phyloP scores from a whole-genome alignment of 2,329 filamentous ascomycete species.

The Alternaria arbusti region DNA sequence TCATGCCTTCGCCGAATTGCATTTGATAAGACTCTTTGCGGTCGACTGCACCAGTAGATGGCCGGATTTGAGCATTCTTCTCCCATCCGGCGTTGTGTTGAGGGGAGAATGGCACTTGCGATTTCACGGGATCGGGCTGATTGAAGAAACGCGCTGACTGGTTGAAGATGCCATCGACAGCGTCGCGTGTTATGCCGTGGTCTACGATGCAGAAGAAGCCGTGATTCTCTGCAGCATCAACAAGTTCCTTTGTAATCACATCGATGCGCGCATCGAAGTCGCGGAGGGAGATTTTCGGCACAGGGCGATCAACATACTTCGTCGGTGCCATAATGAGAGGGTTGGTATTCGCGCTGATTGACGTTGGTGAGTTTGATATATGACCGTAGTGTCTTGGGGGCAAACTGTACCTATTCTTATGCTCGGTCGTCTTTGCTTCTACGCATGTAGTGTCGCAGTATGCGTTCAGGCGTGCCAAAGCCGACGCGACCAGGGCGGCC shows the following conservation, averaged over 20 bases:
- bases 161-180: slow-evolving; percentile 61
- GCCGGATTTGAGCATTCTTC: slow-evolving; percentile 48
- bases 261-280: slow-evolving; percentile 62
- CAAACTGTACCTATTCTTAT: slow-evolving; percentile 3
- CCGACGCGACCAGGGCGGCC: background rate
- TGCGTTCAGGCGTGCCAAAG: background rate
- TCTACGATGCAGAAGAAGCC: slow-evolving; percentile 67
- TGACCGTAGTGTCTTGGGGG: background rate
- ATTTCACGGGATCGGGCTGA: slow-evolving; percentile 54
- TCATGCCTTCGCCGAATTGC: slow-evolving; percentile 65
- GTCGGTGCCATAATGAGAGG: slow-evolving; percentile 16
- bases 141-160: slow-evolving; percentile 62
- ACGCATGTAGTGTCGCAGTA: background rate
- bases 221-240: slow-evolving; percentile 62
- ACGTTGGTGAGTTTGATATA: background rate
- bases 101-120: slow-evolving; percentile 57
- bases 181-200: slow-evolving; percentile 59
- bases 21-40: slow-evolving; percentile 69
- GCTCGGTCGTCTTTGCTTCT: background rate
- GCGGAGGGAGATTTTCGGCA: slow-evolving; percentile 56
- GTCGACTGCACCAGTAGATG: slow-evolving; percentile 63
- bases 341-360: background rate
- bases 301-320: slow-evolving; percentile 14
- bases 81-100: slow-evolving; percentile 67
- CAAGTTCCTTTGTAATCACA: slow-evolving; percentile 60